Base-by-base conservation (phyloP, 306 rosid genomes). In the Senna tora region DNA sequence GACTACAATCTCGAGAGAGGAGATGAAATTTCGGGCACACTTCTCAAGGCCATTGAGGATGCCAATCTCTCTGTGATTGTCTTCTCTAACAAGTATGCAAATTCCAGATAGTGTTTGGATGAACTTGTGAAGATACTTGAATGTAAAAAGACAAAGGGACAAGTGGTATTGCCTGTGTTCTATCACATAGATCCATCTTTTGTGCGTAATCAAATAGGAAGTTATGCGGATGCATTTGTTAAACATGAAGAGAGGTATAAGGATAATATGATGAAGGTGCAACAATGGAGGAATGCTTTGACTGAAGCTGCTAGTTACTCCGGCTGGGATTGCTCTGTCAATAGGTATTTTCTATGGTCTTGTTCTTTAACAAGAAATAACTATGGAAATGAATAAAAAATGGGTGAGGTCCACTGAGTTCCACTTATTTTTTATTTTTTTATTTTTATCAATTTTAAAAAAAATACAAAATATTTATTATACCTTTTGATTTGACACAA, bases 251-350 rank as follows among this genome's bases (percentile, higher is more conserved):
- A 7, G 8, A 30, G 2, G 1, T 61, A 60, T 49, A 58, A 53
- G 2, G 77, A 42, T 32, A 6, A 39, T 12, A 5, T 49, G 74
- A 41, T 3, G 5, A 78, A 19, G 62, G 72, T 71, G 13, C 56
- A 13, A n/a, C 71, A 4, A 4, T 78, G 82, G 82, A 77, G 73
- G 16, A 67, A 65, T 4, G 77, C 82, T 71, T 65, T 78, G 38
- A 10, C 43, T 60, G 81, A 81, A 17, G 85, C 79, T 0, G 85
- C 85, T 0, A 81, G 78, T 61, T 49, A n/a, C 20, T 81, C 85
- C 7, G 85, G 85, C 5, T 81, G 82, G 85, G 85, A 81, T 67
- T 76, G 85, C 33, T 43, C 79, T 1, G 47, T 73, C 46, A 76
- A 77, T n/a, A 72, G 79, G 85, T n/a, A n/a, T n/a, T n/a, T n/a